Evolutionary conservation across 805 yeast genomes (phyloP), one percentile per base, ranked within the genome.

Genomic region (Yarrowia bubula): DNA sequence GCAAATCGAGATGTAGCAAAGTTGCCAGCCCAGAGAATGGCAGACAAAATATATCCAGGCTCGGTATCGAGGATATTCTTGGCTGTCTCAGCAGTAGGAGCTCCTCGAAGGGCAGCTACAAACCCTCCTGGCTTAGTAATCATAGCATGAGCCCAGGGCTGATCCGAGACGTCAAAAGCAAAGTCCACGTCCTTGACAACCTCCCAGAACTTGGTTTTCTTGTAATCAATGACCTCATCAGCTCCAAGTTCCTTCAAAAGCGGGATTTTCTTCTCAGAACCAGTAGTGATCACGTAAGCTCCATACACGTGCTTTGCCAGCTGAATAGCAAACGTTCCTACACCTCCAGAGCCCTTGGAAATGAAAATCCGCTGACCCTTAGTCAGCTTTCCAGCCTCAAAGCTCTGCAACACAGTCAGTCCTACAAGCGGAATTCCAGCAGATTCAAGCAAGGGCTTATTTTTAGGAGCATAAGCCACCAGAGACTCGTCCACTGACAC

Each of bases 151-250:
- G 58, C 65, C 35, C 53, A 43, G 28, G 67, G 50, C 18, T 55
- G 62, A 11, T 66, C 70, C 6, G 68, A 63, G 2, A 71, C 66
- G 50, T 70, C 72, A 35, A 53, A 66, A 15, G 68, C 62, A 32
- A 66, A 37, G 48, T 70, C 72, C 9, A 70, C 63, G 33, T 65
- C 55, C 41, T 66, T 62, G 35, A 70, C 47, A 31, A 38, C 68
- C 37, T 65, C 66, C 17, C 62, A 28, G 17, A 68, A 65, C 18
- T 67, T 67, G 44, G 51, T 42, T 41, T 66, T 70, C 46, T 67
- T 65, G 66, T 70, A 70, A 50, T 70, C 72, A 31, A 70, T 66
- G 11, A 68, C 70, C 13, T 67, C 66, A 11, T 60, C 67, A 22
- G 71, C 71, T 14, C 70, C 55, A n/a, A 66, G 46, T 31, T 53